These are phyloP conservation scores for Solidago caesia DNA, from an alignment of 129 eudicot genomes.

Conservation along the genomic window DNA sequence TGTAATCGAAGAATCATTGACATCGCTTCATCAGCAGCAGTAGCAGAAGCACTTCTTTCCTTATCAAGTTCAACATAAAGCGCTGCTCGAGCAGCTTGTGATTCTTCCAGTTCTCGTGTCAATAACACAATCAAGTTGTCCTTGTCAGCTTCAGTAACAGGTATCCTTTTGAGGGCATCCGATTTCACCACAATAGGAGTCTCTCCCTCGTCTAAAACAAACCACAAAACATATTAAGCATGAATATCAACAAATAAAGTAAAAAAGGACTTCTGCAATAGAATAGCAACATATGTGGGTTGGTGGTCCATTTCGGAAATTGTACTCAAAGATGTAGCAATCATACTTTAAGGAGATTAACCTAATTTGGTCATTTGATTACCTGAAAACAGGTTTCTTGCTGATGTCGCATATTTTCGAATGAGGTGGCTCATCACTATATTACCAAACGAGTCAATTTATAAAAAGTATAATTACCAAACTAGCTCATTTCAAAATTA, in stretches of 20 bases:
- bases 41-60: slow-evolving; percentile 92
- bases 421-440: too few species aligned
- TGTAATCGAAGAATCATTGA: slow-evolving; percentile 96
- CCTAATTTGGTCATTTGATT: too few species aligned
- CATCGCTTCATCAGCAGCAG: slow-evolving; percentile 98
- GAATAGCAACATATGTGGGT: too few species aligned
- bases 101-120: slow-evolving; percentile 58
- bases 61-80: slow-evolving; percentile 78
- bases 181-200: slow-evolving; percentile 31
- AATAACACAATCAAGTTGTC: slow-evolving; percentile 40
- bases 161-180: slow-evolving; percentile 28
- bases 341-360: too few species aligned
- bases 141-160: slow-evolving; percentile 41
- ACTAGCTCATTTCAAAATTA: too few species aligned
- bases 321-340: too few species aligned
- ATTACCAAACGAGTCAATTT: too few species aligned
- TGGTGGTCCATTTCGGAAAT: too few species aligned
- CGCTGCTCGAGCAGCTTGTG: slow-evolving; percentile 54
- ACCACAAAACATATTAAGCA: slow-evolving; percentile 14
- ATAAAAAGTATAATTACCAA: too few species aligned
- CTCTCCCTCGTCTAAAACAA: slow-evolving; percentile 39
- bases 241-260: background rate
- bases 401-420: too few species aligned
- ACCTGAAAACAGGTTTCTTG: too few species aligned
- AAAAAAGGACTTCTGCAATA: background rate